Conservation (phyloP, 495 filamentous ascomycete species). For the Hypoxylon perforatum region DNA sequence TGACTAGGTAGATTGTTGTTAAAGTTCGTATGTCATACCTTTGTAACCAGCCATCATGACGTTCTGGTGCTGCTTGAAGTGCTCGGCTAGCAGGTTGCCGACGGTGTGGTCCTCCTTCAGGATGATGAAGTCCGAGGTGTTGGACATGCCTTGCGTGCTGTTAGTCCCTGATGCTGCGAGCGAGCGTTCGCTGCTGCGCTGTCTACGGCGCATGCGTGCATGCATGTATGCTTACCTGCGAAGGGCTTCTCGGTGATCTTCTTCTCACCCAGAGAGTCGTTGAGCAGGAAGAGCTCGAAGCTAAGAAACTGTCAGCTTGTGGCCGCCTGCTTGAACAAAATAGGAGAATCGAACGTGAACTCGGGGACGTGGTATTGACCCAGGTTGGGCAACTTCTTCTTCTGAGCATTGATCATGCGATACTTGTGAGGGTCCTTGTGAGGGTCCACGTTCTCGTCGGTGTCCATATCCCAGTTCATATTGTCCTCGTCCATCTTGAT, state of each 20-base stretch:
- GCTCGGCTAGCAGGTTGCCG: slow-evolving; percentile 84
- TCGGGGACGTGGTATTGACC: not conserved
- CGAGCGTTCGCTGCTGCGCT: no score
- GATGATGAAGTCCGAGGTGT: slow-evolving; percentile 89
- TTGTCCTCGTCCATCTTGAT: slow-evolving; percentile 2
- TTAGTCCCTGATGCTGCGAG: slow-evolving; percentile 26
- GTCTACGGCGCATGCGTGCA: slow-evolving; percentile 40
- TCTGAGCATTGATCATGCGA: slow-evolving; percentile 21
- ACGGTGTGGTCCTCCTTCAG: slow-evolving; percentile 98
- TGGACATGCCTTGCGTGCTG: slow-evolving; percentile 72
- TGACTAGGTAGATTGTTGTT: slow-evolving; percentile 6
- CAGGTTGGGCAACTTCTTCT: no score
- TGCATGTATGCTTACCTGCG: slow-evolving; percentile 71
- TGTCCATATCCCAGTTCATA: no score
- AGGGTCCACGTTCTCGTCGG: no score
- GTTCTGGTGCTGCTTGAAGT: slow-evolving; percentile 80
- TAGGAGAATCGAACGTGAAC: slow-evolving; percentile 3
- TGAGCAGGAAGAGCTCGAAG: slow-evolving; percentile 89
- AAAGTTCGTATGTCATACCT: slow-evolving; percentile 56
- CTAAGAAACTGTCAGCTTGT: slow-evolving; percentile 59
- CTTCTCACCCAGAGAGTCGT: slow-evolving; percentile 78
- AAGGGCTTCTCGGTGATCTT: slow-evolving; percentile 89
- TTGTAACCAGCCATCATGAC: slow-evolving; percentile 91
- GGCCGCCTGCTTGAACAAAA: slow-evolving; percentile 1
- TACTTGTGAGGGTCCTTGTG: no score